Evolutionary conservation across 805 yeast genomes (phyloP), one percentile per base, ranked within the genome.

Genomic region (Maudiozyma barnettii): DNA sequence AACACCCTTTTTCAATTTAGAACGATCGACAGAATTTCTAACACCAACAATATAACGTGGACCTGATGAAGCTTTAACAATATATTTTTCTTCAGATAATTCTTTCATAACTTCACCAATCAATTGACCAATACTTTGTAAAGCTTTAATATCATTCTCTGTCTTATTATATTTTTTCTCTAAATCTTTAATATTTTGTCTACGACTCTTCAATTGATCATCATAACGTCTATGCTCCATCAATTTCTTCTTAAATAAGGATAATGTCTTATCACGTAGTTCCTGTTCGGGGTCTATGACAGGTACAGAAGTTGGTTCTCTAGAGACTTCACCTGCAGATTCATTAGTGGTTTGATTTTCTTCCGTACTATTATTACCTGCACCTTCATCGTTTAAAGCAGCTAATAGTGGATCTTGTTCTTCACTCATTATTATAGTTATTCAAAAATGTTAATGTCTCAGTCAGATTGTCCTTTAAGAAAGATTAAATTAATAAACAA

Each of bases 41-140:
- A 96, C 93, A 40, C 98, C 98, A 44, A 93, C 99, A 56, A 93
- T 93, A 65, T 93, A 93, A 61, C 99, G 78, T 40, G 99, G 99
- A 4, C 99, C 99, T 41, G 93, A 84, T 13, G 95, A 84, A 1
- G 98, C 97, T 71, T 91, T 91, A 44, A 93, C 98, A 54, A 91
- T 91, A 65, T 82, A 93, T 58, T 96, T 75, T 64, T 93, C 99
- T 45, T 87, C 95, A 53, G 91, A 95, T 59, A 93, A 74, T 65
- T 89, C 96, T 66, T 93, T 93, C 70, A 93, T 77, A 26, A 93
- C 95, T 67, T 93, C 99, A 48, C 99, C 99, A 55, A 93, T 85
- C 61, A 93, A 81, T 68, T 93, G 99, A 3, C 99, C 99, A 52
- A 93, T 95, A 53, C 95, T 83, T 68, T 93, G 99, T 54, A 93